Base-by-base conservation (phyloP, 768 basidiomycete species). In the Filobasidium wieringae region DNA sequence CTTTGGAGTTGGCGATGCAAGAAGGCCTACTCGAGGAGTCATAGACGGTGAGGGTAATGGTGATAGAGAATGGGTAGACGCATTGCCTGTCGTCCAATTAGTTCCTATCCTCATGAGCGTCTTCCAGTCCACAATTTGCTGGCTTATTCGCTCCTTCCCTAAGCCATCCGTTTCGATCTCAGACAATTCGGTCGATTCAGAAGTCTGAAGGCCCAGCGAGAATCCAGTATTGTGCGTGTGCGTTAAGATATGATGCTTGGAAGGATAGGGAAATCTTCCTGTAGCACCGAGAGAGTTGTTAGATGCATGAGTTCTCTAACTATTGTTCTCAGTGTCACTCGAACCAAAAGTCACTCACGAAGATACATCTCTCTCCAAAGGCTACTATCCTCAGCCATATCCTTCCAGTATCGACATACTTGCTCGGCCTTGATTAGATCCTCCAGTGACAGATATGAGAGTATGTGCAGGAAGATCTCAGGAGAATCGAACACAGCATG, bases 41-140 rank as follows among this genome's bases (percentile, higher is more conserved):
- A 47, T 14, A 14, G 6, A 19, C 22, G 58, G 58, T 15, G 58
- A 53, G 24, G 58, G 58, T 14, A 69, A 70, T 2, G 68, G 67
- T 1, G 72, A 69, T 6, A 71, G 57, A n/a, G 69, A 58, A 45
- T 70, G 64, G 9, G 68, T 66, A 7, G 62, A 49, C 5, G 66
- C 72, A 55, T 70, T 72, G 1, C 72, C 72, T 32, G 64, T 73
- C 31, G 72, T 66, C 72, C 72, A 73, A 57, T 73, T 73, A 7
- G 69, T 65, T 15, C 66, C 69, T 22, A 73, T 61, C 17, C 66
- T 54, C 52, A 70, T 53, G 63, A 73, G 64, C 56, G 66, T 58
- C 57, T 73, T 73, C 72, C 72, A 73, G 53, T 73, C 72, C 6
- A 72, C 43, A 4, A 41, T 37, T 1, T 43, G 52, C 19, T 41